Evolutionary conservation across 2,329 filamentous ascomycete species (phyloP).

Genomic region (Fusarium fujikuroi): DNA sequence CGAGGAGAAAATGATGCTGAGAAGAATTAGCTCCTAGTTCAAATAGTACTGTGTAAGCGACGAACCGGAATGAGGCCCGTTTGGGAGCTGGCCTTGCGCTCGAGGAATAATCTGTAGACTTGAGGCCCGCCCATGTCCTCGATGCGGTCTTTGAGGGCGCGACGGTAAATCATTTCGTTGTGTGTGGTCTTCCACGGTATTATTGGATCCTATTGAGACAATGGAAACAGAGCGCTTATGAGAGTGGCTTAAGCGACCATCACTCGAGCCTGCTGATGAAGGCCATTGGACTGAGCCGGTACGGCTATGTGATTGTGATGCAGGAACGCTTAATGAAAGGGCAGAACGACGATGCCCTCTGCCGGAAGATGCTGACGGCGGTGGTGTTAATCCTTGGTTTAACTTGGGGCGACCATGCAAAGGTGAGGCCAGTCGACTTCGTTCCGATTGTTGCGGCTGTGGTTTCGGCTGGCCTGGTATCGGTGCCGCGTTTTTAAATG

Average conservation of each 20-base stretch:
- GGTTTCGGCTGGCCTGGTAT: constrained; percentile 50
- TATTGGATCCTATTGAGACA: constrained; percentile 75
- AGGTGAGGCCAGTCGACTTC: constrained; percentile 56
- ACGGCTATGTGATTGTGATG: constrained; percentile 56
- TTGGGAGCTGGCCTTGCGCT: constrained; percentile 56
- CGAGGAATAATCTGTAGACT: constrained; percentile 76
- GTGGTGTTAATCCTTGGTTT: constrained; percentile 57
- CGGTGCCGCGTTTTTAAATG: constrained; percentile 85
- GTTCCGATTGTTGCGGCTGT: constrained; percentile 42
- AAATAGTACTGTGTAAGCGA: not conserved
- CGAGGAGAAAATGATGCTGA: constrained; percentile 55
- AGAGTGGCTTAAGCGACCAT: constrained; percentile 59
- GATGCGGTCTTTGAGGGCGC: constrained; percentile 62
- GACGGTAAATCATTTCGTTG: constrained; percentile 55
- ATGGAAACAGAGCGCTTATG: constrained; percentile 85
- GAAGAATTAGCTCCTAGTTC: constrained; percentile 23
- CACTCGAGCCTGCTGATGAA: constrained; percentile 44
- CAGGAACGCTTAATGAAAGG: constrained; percentile 70
- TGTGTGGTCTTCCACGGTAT: constrained; percentile 59
- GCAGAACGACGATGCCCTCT: constrained; percentile 72
- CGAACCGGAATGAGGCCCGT: constrained; percentile 55
- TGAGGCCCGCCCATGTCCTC: constrained; percentile 79
- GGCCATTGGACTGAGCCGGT: constrained; percentile 62
- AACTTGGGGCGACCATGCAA: constrained; percentile 56
- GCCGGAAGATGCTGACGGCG: constrained; percentile 52